These are phyloP conservation scores for Chaetomium sp. DNA, from an alignment of 2,329 filamentous ascomycete genomes.

Conservation along the genomic window DNA sequence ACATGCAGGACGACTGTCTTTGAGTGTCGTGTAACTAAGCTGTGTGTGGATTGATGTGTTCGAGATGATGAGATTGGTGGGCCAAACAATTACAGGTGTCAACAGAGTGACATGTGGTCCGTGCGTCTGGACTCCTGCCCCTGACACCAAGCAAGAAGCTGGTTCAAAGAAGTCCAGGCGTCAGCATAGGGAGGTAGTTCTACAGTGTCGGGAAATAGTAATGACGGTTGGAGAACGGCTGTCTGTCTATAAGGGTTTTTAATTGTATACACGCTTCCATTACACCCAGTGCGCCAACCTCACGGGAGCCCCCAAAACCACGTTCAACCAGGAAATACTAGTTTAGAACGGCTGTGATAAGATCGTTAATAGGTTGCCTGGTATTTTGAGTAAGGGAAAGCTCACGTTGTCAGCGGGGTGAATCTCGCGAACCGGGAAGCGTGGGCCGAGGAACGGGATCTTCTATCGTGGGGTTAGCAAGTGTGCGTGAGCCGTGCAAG, in stretches of 20 bases:
- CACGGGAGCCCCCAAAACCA: conserved; percentile 16
- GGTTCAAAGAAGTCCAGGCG: background rate
- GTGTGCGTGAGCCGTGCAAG: accelerated
- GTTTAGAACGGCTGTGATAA: conserved; percentile 35
- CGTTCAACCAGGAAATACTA: background rate
- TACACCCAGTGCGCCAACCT: conserved; percentile 13
- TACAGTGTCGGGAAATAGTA: background rate
- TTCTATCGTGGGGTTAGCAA: conserved; percentile 47
- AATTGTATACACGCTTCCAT: conserved; percentile 28
- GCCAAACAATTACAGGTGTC: conserved; percentile 1
- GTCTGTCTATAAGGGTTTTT: conserved; percentile 28
- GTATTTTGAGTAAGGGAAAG: conserved; percentile 25
- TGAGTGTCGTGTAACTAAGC: background rate
- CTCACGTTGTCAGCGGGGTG: conserved; percentile 65
- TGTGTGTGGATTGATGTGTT: background rate
- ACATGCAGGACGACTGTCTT: background rate
- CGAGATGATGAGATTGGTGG: background rate
- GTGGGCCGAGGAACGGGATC: conserved; percentile 54
- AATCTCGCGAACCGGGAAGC: conserved; percentile 54
- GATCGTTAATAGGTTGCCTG: conserved; percentile 11
- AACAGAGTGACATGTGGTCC: background rate
- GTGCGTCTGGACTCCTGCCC: background rate
- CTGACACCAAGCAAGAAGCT: background rate
- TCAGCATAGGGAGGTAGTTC: too few relatives aligned
- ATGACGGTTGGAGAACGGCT: background rate